Conservation (phyloP, 148 eudicot species). For the Rhododendron mucronatum region DNA sequence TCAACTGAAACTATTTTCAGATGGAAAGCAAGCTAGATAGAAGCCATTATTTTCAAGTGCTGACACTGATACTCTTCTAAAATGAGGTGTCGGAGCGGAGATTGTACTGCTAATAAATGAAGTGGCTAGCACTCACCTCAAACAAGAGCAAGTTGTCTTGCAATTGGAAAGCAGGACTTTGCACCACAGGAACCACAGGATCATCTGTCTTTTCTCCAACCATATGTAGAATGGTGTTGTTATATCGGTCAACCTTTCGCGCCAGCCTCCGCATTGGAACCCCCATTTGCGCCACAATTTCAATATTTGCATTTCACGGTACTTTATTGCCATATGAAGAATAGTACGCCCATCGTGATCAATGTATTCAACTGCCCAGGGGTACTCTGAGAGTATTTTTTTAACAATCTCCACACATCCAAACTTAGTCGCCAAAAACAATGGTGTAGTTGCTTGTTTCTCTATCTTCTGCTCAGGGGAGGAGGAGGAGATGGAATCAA, state of each 20-base stretch:
- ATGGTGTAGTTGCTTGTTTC: no score
- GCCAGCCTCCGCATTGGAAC: background rate
- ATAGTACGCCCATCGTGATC: background rate
- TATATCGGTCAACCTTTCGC: background rate
- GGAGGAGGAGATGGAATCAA: no score
- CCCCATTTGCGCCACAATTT: background rate
- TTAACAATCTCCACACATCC: no score
- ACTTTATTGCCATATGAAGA: background rate
- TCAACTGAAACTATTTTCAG: background rate
- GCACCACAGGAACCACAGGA: background rate
- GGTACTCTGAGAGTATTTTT: no score
- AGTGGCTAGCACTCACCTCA: background rate
- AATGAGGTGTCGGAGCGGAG: background rate
- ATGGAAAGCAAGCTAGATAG: background rate
- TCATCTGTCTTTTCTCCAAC: background rate
- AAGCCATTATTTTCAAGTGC: background rate
- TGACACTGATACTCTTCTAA: background rate
- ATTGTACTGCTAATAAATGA: background rate
- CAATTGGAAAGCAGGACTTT: background rate
- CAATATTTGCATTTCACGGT: background rate
- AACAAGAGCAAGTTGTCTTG: background rate
- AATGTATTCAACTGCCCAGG: no score
- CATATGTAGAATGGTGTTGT: conserved; percentile 1
- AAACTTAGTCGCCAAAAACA: no score
- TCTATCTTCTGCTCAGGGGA: no score